Base-by-base conservation (phyloP, 2,329 filamentous ascomycete genomes). In the Dendryphion nanum region DNA sequence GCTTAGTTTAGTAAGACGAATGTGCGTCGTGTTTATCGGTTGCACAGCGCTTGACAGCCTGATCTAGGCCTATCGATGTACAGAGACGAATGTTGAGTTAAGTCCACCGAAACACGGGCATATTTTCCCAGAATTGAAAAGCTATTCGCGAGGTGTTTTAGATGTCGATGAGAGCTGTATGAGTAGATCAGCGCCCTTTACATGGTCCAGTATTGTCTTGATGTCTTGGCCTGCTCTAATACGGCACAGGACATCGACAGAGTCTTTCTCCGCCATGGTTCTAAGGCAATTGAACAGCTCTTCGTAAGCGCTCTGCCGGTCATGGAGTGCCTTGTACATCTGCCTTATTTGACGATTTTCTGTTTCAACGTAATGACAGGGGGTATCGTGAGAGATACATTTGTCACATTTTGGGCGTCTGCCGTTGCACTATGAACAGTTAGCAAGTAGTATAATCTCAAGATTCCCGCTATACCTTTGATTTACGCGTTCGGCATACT, bases 271-370 rank as follows among this genome's bases (percentile, higher is more conserved):
- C 20, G 24, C n/a, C 15, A 37, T 3, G 10, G 10, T 37, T 15
- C 15, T 37, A 4, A 37, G 14, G 23, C 29, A 15, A 10, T 37
- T 26, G 17, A 37, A 16, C 10, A 37, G 23, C 23, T 37, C 35
- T 23, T 37, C 35, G 14, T 37, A 26, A 8, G 23, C 23, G 8
- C 8, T 8, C 7, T 26, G 23, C 8, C n/a, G 23, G 8, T n/a
- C n/a, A 8, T n/a, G 23, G 23, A 26, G 23, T 8, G 8, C 23
- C n/a, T 26, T n/a, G 23, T 26, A 26, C n/a, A 8, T 8, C n/a
- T 26, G 23, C 23, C 23, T 8, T 8, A 26, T 26, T 26, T 26
- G 23, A 8, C 23, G 23, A 26, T 8, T n/a, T 26, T 26, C 23
- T 26, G 23, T 26, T n/a, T 8, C 23, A n/a, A n/a, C n/a, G 23